These are phyloP conservation scores for Agaricus subrufescens DNA, from an alignment of 768 basidiomycete genomes.

Conservation along the genomic window DNA sequence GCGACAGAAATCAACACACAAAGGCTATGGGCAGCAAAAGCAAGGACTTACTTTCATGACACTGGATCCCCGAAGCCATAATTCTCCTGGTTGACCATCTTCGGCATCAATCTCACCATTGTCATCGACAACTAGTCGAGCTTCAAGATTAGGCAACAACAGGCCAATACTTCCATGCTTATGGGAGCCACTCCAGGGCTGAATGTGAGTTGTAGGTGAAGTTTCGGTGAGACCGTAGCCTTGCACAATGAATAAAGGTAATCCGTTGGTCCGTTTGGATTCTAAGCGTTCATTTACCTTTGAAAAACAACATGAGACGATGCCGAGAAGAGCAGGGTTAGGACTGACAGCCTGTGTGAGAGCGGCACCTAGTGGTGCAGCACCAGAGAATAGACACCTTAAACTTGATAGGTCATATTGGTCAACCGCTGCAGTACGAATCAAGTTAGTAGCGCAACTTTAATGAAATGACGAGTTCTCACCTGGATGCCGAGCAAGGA, in stretches of 20 bases:
- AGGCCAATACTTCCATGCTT: constrained; percentile 67
- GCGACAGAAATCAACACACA: neutral
- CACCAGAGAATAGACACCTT: constrained; percentile 60
- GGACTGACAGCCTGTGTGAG: constrained; percentile 45
- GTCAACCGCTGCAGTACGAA: constrained; percentile 42
- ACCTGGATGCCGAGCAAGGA: constrained; percentile 67
- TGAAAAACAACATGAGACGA: neutral
- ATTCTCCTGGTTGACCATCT: constrained; percentile 63
- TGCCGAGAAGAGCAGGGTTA: constrained; percentile 13
- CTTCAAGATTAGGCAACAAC: constrained; percentile 72
- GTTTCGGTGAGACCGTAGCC: constrained; percentile 84
- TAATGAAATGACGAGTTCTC: constrained; percentile 18
- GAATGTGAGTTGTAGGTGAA: constrained; percentile 62
- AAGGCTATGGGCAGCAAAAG: neutral
- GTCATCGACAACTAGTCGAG: constrained; percentile 62
- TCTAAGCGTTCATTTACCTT: constrained; percentile 35
- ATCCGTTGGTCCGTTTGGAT: constrained; percentile 34
- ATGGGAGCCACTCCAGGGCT: constrained; percentile 37
- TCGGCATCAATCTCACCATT: constrained; percentile 42
- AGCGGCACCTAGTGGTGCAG: constrained; percentile 72
- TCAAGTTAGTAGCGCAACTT: neutral
- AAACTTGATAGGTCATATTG: constrained; percentile 65
- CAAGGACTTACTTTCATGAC: constrained; percentile 63
- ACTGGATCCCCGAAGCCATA: constrained; percentile 76
- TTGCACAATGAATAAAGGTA: constrained; percentile 40